Evolutionary conservation across 2,329 filamentous ascomycete genomes (phyloP), one percentile per base, ranked within the genome.

Genomic region (Penicillium occitanis): DNA sequence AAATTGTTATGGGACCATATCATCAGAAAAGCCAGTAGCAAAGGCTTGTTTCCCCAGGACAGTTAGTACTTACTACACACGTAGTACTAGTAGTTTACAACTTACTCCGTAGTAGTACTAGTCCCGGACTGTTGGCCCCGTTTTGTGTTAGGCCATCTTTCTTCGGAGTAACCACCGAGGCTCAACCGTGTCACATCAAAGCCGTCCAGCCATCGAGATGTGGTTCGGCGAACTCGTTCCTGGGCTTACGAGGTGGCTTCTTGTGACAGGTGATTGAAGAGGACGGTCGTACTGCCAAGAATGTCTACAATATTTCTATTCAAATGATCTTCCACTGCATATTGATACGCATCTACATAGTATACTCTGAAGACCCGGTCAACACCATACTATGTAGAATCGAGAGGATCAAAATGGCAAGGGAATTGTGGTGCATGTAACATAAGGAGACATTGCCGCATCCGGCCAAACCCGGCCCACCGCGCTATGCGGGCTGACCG

Each of bases 371-470:
- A 1, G 5, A 50, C 8, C 11, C n/a, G n/a, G 22, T 13, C 46
- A 50, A 22, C 44, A 48, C 40, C 40, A 46, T 22, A 25, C 22
- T 25, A 25, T 25, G 22, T 25, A 8, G 22, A 46, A 19, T 11
- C n/a, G n/a, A 2, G 8, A 48, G 19, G 14, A 48, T 48, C 44
- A 46, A 46, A 46, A 48, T 48, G 3, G 25, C n/a, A 22, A 44
- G 44, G 19, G 22, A 25, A 50, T 50, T 17, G 22, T 25, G 46
- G 11, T 4, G 46, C 19, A 53, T 53, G 50, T 53, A 53, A 53
- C 50, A 53, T 53, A 33, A 53, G 50, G 57, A 30, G 57, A 30
- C 37, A 60, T n/a, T 60, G 22, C 57, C 57, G 22, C 13, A 60
- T 60, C 37, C 19, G 25, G 57, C 19, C 48, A 28, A 42, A 46